Evolutionary conservation across 306 rosid species (phyloP).

Genomic region (Aeschynomene evenia): DNA sequence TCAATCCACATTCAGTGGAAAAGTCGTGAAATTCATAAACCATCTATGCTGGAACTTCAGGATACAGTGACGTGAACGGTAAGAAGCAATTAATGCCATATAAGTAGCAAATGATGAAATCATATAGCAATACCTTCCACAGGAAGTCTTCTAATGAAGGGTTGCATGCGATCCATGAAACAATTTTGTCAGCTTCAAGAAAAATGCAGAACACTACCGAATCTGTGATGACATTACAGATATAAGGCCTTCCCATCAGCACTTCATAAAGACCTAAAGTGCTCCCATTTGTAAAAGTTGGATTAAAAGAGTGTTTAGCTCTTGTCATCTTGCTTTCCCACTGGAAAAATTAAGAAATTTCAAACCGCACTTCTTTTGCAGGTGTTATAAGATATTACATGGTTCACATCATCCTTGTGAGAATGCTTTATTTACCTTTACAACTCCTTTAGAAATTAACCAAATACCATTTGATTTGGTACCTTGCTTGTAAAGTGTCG

Average conservation of each 20-base stretch:
- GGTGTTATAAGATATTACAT: slow-evolving; percentile 1
- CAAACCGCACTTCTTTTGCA: background rate
- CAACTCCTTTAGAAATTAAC: slow-evolving; percentile 88
- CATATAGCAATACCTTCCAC: slow-evolving; percentile 64
- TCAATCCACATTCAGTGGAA: too few relatives aligned
- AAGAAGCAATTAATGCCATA: background rate
- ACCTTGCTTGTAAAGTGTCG: slow-evolving; percentile 80
- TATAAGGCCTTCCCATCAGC: slow-evolving; percentile 67
- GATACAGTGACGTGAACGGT: slow-evolving; percentile 2
- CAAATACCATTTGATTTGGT: slow-evolving; percentile 80
- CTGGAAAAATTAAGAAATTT: slow-evolving; percentile 41
- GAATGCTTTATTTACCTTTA: slow-evolving; percentile 59
- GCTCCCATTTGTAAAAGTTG: slow-evolving; percentile 79
- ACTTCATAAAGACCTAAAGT: slow-evolving; percentile 90
- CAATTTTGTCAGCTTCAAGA: slow-evolving; percentile 58
- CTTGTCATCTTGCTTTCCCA: slow-evolving; percentile 63
- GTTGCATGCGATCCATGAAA: slow-evolving; percentile 56
- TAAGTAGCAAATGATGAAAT: too few relatives aligned
- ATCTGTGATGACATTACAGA: slow-evolving; percentile 74
- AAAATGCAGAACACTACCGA: slow-evolving; percentile 66
- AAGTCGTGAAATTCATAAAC: too few relatives aligned
- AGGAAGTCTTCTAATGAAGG: slow-evolving; percentile 79
- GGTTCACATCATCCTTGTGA: background rate
- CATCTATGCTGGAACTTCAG: background rate
- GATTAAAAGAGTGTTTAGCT: slow-evolving; percentile 63